Evolutionary conservation across 2,329 filamentous ascomycete genomes (phyloP).

Genomic region (Sarocladium oryzae): DNA sequence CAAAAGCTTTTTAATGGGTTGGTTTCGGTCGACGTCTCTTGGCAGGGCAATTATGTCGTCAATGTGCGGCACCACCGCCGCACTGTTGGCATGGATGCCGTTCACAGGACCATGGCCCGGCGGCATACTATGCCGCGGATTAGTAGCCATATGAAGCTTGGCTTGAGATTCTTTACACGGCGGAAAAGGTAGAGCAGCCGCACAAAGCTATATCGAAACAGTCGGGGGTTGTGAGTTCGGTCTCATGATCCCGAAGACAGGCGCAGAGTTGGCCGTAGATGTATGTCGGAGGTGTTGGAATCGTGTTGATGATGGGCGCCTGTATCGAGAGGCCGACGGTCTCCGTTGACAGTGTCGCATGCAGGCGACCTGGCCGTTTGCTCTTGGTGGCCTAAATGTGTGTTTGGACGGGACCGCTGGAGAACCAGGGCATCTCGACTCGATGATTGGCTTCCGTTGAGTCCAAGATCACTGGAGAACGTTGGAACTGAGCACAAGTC

Average conservation of each 20-base stretch:
- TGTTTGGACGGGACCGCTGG: not conserved
- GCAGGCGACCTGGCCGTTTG: too few relatives aligned
- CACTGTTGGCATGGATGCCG: slow-evolving; percentile 14
- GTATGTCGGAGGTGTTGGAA: too few relatives aligned
- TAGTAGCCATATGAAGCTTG: slow-evolving; percentile 24
- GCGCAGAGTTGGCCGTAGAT: not conserved
- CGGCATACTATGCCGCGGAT: slow-evolving; percentile 23
- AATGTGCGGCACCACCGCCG: slow-evolving; percentile 42
- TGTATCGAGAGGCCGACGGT: too few relatives aligned
- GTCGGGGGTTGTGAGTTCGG: not conserved
- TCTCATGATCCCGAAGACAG: not conserved
- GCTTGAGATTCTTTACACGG: not conserved
- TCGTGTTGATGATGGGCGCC: too few relatives aligned
- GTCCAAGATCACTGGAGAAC: not conserved
- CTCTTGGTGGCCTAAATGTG: not conserved
- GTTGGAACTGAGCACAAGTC: too few relatives aligned
- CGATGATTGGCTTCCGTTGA: too few relatives aligned
- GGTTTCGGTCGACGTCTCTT: slow-evolving; percentile 40
- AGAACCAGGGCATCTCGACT: not conserved
- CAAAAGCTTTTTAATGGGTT: slow-evolving; percentile 47
- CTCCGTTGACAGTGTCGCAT: too few relatives aligned
- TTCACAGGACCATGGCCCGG: slow-evolving; percentile 15
- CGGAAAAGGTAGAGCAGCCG: not conserved
- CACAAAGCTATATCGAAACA: not conserved
- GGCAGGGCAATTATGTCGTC: slow-evolving; percentile 43